These are phyloP conservation scores for Tuctoria greenei DNA, from an alignment of 176 grass and related monocot genomes.

Conservation along the genomic window DNA sequence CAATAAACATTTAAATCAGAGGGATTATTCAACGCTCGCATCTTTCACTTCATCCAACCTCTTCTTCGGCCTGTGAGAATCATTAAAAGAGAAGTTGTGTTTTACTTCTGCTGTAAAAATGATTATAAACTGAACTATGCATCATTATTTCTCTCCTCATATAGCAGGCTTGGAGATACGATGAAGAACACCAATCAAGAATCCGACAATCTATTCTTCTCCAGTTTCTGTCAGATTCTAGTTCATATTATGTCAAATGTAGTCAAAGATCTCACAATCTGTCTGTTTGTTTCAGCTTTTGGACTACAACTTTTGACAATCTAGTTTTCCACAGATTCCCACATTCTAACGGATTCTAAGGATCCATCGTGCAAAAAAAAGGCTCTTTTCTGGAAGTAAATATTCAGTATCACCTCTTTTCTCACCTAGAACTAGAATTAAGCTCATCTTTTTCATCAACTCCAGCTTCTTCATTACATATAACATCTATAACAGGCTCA, in stretches of 20 bases:
- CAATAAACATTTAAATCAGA: background rate
- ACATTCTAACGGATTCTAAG: too few relatives aligned
- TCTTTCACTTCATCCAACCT: conserved; percentile 48
- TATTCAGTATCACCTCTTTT: background rate
- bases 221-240: too few relatives aligned
- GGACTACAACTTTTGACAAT: too few relatives aligned
- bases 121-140: background rate
- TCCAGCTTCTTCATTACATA: conserved; percentile 60
- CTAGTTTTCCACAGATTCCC: too few relatives aligned
- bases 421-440: conserved; percentile 65
- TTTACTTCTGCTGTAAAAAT: background rate
- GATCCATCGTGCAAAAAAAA: too few relatives aligned
- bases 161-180: background rate
- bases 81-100: background rate
- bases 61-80: conserved; percentile 44
- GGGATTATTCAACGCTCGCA: conserved; percentile 30
- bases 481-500: conserved; percentile 72
- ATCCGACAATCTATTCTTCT: too few relatives aligned
- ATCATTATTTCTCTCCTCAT: background rate
- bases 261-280: too few relatives aligned
- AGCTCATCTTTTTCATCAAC: conserved; percentile 53
- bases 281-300: too few relatives aligned
- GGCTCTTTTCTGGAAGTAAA: background rate
- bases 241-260: too few relatives aligned
- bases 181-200: too few relatives aligned